Conservation (phyloP, 78 protist species). For the Dictyostelium brefeldianum region DNA sequence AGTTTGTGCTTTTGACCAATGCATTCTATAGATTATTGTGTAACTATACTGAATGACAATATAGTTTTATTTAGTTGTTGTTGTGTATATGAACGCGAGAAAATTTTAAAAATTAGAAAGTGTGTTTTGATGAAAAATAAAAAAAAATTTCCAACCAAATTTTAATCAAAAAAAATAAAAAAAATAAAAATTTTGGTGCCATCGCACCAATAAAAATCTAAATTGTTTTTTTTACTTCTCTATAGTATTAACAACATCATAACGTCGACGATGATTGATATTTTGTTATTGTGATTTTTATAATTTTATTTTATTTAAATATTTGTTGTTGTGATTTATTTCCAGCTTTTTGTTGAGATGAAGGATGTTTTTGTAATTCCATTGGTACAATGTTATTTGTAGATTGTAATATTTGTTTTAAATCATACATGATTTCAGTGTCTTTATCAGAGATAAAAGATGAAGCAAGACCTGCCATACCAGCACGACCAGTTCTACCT, state of each 20-base stretch:
- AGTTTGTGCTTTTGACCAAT: constrained; percentile 82
- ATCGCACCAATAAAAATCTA: too few species aligned
- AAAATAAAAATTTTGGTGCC: too few species aligned
- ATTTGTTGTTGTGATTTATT: constrained; percentile 64
- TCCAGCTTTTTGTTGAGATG: constrained; percentile 65
- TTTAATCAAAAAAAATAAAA: too few species aligned
- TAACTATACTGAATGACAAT: too few species aligned
- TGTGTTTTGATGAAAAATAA: too few species aligned
- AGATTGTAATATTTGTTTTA: constrained; percentile 78
- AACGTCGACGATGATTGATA: too few species aligned
- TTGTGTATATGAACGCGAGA: too few species aligned
- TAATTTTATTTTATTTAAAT: constrained; percentile 40
- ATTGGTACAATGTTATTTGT: constrained; percentile 66
- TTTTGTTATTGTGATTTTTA: neutral
- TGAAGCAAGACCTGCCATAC: constrained; percentile 92
- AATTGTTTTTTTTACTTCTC: too few species aligned
- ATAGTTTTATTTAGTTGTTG: too few species aligned
- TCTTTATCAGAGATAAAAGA: constrained; percentile 92
- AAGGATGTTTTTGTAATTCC: constrained; percentile 75
- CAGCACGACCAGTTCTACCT: constrained; percentile 99
- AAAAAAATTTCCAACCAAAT: too few species aligned
- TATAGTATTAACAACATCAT: too few species aligned
- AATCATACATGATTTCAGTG: constrained; percentile 84
- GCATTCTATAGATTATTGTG: constrained; percentile 19
- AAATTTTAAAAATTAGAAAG: too few species aligned